These are phyloP conservation scores for Debaryomyces sp. DNA, from an alignment of 1,139 yeast species.

Conservation along the genomic window DNA sequence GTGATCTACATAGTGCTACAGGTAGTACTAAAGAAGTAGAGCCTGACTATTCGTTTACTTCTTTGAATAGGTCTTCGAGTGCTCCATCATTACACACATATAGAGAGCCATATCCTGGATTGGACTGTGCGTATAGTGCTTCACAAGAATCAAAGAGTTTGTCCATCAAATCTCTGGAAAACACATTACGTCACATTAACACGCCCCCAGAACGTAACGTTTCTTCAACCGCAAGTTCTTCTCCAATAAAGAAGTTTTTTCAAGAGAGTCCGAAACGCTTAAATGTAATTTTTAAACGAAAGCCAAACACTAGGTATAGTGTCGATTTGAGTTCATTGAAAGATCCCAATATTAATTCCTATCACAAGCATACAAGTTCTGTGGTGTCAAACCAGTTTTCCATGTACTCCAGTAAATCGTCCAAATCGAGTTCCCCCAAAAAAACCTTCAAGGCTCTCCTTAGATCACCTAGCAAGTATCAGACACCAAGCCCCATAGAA, in stretches of 20 bases:
- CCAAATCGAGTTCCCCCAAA: conserved; percentile 34
- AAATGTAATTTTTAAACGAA: conserved; percentile 26
- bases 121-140: not conserved
- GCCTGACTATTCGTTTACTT: conserved; percentile 15
- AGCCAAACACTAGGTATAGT: conserved; percentile 20
- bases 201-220: conserved; percentile 19
- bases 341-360: conserved; percentile 4
- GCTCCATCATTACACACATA: conserved; percentile 49
- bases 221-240: conserved; percentile 17
- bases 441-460: conserved; percentile 30
- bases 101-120: conserved; percentile 16
- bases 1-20: conserved; percentile 23
- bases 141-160: not conserved
- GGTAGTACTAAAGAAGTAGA: conserved; percentile 7
- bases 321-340: conserved; percentile 16
- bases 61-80: conserved; percentile 36
- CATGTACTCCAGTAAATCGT: conserved; percentile 27
- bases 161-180: not conserved
- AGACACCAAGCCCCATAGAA: not conserved
- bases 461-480: conserved; percentile 8
- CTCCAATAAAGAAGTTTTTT: conserved; percentile 39
- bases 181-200: conserved; percentile 1
- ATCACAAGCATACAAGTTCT: conserved; percentile 33
- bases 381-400: conserved; percentile 34
- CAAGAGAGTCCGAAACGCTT: conserved; percentile 40